Percentiles rank a stretch among this genome's conserved stretches.
These are phyloP conservation scores for Pleurotus tuber-regium DNA, from an alignment of 768 basidiomycete species.

Conservation along the genomic window DNA sequence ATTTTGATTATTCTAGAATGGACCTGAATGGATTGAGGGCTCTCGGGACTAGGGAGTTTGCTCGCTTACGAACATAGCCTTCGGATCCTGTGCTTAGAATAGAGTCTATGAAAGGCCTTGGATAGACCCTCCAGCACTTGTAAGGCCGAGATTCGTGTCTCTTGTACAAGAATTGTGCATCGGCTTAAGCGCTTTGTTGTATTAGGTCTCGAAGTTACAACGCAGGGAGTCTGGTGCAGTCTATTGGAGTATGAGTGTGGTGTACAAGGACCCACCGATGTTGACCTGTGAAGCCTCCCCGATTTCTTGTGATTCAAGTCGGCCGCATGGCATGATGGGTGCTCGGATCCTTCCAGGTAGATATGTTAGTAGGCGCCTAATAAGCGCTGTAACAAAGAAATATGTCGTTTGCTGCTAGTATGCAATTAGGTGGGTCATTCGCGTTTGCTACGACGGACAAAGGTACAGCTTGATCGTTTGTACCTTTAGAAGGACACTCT, in stretches of 20 bases:
- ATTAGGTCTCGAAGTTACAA: no score
- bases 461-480: not conserved
- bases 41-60: not conserved
- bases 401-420: not conserved
- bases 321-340: not conserved
- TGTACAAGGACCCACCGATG: not conserved
- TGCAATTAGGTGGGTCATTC: no score
- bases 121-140: not conserved
- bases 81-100: conserved; percentile 2
- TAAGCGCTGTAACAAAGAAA: not conserved
- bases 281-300: not conserved
- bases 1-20: conserved; percentile 4
- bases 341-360: not conserved
- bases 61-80: not conserved
- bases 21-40: not conserved
- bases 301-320: not conserved
- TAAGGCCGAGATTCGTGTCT: not conserved
- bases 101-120: not conserved
- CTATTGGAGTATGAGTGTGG: no score
- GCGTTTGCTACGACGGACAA: not conserved
- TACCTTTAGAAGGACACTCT: no score
- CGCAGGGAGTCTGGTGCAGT: no score
- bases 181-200: no score
- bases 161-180: no score
- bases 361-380: not conserved